Conservation (phyloP, 2,329 filamentous ascomycete species). For the Sporothrix dimorphospora region DNA sequence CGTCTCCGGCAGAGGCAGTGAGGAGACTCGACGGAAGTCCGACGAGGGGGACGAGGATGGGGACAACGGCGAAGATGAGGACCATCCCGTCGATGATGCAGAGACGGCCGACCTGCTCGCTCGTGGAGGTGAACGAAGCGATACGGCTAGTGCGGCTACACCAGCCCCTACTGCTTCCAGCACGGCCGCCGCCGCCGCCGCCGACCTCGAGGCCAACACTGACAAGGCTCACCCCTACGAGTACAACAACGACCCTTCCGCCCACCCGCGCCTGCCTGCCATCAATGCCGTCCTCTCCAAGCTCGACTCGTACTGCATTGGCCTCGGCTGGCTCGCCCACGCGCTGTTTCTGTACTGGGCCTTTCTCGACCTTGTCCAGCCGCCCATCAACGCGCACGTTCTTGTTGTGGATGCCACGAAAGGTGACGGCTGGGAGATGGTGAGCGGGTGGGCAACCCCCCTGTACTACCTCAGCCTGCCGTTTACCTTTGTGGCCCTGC, state of each 20-base stretch:
- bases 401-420: conserved; percentile 23
- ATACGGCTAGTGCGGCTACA: neutral
- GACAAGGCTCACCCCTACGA: conserved; percentile 11
- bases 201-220: conserved; percentile 14
- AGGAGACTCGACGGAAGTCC: neutral
- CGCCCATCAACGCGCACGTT: conserved; percentile 11
- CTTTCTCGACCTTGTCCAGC: conserved; percentile 31
- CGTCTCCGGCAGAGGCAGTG: neutral
- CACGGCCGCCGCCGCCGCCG: neutral
- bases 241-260: conserved; percentile 23
- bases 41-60: neutral
- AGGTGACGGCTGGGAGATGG: neutral
- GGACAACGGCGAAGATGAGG: neutral
- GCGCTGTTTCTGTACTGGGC: conserved; percentile 23
- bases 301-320: neutral
- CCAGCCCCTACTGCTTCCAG: neutral
- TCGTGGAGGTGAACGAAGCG: neutral
- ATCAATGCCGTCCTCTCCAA: neutral
- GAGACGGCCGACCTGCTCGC: neutral
- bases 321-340: neutral
- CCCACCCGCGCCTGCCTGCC: neutral
- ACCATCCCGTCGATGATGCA: neutral
- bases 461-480: neutral
- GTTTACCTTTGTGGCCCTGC: neutral
- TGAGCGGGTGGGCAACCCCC: neutral